Evolutionary conservation across 257 asterid genomes (phyloP).

Genomic region (Primulina eburnea): DNA sequence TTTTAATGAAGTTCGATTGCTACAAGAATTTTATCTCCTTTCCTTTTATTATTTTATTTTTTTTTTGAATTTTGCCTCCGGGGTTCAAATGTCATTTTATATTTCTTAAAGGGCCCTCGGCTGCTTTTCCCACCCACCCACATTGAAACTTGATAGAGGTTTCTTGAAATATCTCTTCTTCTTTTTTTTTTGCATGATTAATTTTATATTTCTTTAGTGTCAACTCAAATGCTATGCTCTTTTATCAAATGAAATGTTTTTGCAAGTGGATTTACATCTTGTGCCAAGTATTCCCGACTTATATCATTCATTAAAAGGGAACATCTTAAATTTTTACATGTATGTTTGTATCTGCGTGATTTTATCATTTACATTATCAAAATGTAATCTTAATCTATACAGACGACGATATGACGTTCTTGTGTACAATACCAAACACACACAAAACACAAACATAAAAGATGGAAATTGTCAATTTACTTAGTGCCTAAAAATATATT

Average conservation of each 20-base stretch:
- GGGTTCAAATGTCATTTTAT: constrained; percentile 17
- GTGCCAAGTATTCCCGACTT: not conserved
- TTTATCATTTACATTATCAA: too few species aligned
- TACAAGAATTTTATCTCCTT: not conserved
- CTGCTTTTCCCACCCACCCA: constrained; percentile 36
- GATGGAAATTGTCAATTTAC: too few species aligned
- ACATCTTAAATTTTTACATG: too few species aligned
- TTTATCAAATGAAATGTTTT: not conserved
- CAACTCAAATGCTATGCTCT: constrained; percentile 3
- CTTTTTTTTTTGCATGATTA: constrained; percentile 10
- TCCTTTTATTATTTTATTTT: not conserved
- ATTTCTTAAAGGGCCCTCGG: constrained; percentile 34
- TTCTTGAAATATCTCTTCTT: constrained; percentile 25
- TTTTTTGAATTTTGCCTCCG: not conserved
- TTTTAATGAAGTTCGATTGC: too few species aligned
- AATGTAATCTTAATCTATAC: too few species aligned
- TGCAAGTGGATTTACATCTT: not conserved
- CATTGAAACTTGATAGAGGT: constrained; percentile 49
- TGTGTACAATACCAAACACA: too few species aligned
- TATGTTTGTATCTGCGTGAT: too few species aligned
- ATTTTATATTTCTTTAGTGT: not conserved
- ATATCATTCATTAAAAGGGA: too few species aligned
- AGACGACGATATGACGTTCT: too few species aligned
- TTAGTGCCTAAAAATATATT: too few species aligned
- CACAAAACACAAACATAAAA: too few species aligned